Conservation (phyloP, 164 flowering plant species). For the Kalanchoe fedtschenkoi region DNA sequence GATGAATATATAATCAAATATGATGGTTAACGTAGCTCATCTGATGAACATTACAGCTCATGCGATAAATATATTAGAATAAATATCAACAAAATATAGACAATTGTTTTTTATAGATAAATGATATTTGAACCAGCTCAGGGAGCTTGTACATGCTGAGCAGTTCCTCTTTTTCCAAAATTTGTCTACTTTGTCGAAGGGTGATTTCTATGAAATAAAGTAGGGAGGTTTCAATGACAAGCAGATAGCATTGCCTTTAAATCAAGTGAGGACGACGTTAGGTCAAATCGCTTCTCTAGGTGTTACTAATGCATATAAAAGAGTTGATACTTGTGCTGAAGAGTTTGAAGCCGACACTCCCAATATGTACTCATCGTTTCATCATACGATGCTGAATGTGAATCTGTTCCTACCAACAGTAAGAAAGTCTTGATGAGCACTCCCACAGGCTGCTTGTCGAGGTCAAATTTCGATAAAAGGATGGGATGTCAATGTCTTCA, state of each 20-base stretch:
- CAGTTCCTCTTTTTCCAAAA: constrained; percentile 40
- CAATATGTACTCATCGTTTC: constrained; percentile 88
- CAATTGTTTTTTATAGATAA: constrained; percentile 65
- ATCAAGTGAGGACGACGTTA: constrained; percentile 64
- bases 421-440: constrained; percentile 96
- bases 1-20: no score
- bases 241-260: constrained; percentile 86
- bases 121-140: constrained; percentile 90
- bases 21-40: no score
- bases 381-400: constrained; percentile 91
- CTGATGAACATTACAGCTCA: no score
- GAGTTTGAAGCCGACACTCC: constrained; percentile 98
- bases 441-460: no score
- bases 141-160: constrained; percentile 80
- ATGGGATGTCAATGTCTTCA: no score
- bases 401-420: constrained; percentile 68
- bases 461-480: no score
- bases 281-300: constrained; percentile 58
- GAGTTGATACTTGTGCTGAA: constrained; percentile 98
- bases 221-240: constrained; percentile 88
- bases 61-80: no score
- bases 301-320: constrained; percentile 68
- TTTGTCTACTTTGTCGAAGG: constrained; percentile 48
- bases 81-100: no score
- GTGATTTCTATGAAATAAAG: constrained; percentile 73